phyloP scores from a whole-genome alignment of 2,329 filamentous ascomycete species.

The Trichocomaceae sp. region DNA sequence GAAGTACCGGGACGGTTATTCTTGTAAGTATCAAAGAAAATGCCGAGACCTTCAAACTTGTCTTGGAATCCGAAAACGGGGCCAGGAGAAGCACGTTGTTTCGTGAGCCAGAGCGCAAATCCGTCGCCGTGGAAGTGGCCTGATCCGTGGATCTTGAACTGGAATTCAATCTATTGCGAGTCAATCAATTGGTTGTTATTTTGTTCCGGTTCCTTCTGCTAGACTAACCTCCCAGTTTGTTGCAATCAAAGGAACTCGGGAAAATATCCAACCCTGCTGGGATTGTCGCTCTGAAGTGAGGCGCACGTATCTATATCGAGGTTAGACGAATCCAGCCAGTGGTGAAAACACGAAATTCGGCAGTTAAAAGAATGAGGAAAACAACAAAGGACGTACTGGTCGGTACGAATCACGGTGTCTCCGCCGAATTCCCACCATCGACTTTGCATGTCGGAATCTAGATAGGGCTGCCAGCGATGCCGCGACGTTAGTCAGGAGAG shows the following conservation, averaged over 20 bases:
- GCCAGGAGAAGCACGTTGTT: slow-evolving; percentile 73
- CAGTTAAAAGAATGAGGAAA: neutral
- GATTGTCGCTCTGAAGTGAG: slow-evolving; percentile 86
- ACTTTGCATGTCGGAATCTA: slow-evolving; percentile 96
- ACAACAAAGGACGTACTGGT: slow-evolving; percentile 41
- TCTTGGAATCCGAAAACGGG: slow-evolving; percentile 84
- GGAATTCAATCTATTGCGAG: slow-evolving; percentile 64
- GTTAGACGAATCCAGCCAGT: neutral
- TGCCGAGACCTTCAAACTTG: slow-evolving; percentile 84
- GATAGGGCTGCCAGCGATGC: slow-evolving; percentile 63
- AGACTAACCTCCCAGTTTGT: slow-evolving; percentile 81
- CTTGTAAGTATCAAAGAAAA: slow-evolving; percentile 99
- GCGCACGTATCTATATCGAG: slow-evolving; percentile 71
- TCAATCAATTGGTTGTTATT: neutral
- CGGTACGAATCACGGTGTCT: slow-evolving; percentile 74
- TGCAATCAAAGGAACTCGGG: slow-evolving; percentile 84
- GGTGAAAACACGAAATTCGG: neutral
- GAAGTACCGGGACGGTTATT: slow-evolving; percentile 94
- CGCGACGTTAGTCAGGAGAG: slow-evolving; percentile 9
- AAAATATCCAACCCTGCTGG: slow-evolving; percentile 89
- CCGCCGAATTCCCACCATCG: slow-evolving; percentile 99
- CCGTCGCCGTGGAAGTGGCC: slow-evolving; percentile 92
- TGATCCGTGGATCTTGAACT: slow-evolving; percentile 87
- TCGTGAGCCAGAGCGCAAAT: slow-evolving; percentile 96
- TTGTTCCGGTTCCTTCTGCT: neutral